Base-by-base conservation (phyloP, 78 protist genomes). In the Dictyostelium citrinum region DNA sequence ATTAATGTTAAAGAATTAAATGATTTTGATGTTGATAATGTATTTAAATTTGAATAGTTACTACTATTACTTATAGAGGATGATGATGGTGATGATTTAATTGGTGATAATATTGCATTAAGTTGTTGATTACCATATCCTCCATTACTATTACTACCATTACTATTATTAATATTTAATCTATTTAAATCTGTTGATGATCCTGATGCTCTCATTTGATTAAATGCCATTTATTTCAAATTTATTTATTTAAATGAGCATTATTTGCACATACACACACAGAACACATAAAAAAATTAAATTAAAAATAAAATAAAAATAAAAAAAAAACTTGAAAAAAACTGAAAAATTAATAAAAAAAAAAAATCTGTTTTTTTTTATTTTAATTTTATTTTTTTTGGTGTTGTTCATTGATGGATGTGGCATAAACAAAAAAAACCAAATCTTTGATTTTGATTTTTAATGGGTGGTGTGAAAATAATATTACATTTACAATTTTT, bases 41-140 rank as follows among this genome's bases (percentile, higher is more conserved):
- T 12, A 70, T 33, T 70, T 33, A 33, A 33, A 33, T 70, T 70
- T 3, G 77, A 33, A 17, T 70, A 70, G 17, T 45, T 33, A 70
- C 37, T 70, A 33, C 37, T 70, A 70, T 70, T 70, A 31, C 43
- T 70, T 1, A 33, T 70, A 10, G 45, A 31, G 24, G 72, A 9
- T 64, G 37, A 10, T 33, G 45, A 31, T 64, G 72, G 14, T 27
- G 72, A n/a, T 64, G 71, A 2, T 70, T 27, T 31, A 1, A 33
- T 70, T 70, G 77, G 77, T 70, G 77, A 70, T 70, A 68, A 14
- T 68, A 70, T 70, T 70, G 77, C 77, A 70, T 70, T 70, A 29
- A 70, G 39, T 70, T 27, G 77, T 16, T 70, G 77, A 16, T 29
- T 27, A 12, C 37, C 24, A 29, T 68, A 31, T 12, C 77, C 64